Conservation (phyloP, 805 yeast genomes). For the Huiozyma sinensis region DNA sequence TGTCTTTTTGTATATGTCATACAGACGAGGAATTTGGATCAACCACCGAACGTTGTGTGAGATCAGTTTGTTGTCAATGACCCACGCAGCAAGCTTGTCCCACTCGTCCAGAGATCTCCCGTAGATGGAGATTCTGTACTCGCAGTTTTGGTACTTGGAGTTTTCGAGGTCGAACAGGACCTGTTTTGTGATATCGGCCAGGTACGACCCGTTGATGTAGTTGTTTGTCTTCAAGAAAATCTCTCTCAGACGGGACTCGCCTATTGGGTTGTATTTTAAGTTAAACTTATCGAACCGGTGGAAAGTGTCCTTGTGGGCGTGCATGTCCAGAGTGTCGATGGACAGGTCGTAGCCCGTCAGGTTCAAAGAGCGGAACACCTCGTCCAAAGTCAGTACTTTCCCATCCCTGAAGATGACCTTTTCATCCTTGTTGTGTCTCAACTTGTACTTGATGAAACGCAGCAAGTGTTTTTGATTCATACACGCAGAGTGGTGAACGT, state of each 20-base stretch:
- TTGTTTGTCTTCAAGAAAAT: slow-evolving; percentile 94
- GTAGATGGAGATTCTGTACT: slow-evolving; percentile 87
- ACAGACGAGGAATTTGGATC: slow-evolving; percentile 87
- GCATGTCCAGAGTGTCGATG: slow-evolving; percentile 97
- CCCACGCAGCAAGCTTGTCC: slow-evolving; percentile 94
- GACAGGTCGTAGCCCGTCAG: slow-evolving; percentile 90
- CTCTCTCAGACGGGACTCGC: slow-evolving; percentile 94
- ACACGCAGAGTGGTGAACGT: slow-evolving; percentile 97
- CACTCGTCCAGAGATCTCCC: slow-evolving; percentile 87
- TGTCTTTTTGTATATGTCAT: slow-evolving; percentile 74
- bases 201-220: slow-evolving; percentile 73
- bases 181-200: slow-evolving; percentile 90
- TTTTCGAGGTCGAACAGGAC: slow-evolving; percentile 90
- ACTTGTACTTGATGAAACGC: slow-evolving; percentile 88
- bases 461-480: slow-evolving; percentile 97
- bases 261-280: slow-evolving; percentile 93
- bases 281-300: slow-evolving; percentile 97
- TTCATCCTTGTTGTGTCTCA: slow-evolving; percentile 77
- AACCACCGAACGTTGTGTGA: slow-evolving; percentile 96
- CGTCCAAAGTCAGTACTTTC: slow-evolving; percentile 68
- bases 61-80: slow-evolving; percentile 80
- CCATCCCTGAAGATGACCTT: slow-evolving; percentile 92
- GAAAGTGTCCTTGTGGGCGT: slow-evolving; percentile 96
- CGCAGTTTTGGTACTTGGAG: slow-evolving; percentile 95
- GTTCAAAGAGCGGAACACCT: slow-evolving; percentile 84